Evolutionary conservation across 176 grass and related monocot genomes (phyloP), one percentile per base, ranked within the genome.

Genomic region (Carex pumila): DNA sequence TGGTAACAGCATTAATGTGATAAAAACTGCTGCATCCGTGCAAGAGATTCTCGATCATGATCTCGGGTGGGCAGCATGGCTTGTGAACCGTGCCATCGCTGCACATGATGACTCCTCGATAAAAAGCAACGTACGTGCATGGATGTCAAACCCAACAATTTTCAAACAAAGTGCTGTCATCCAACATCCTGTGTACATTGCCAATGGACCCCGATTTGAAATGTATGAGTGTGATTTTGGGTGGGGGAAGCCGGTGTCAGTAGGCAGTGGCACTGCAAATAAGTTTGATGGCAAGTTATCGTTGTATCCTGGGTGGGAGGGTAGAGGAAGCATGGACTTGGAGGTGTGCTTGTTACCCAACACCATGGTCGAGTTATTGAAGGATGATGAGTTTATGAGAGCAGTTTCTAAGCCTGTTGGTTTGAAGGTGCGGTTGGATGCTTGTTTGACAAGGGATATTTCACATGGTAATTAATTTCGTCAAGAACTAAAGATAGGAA

Each of bases 221-320:
- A 74, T 91, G 75, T 96, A 87, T 36, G 87, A 81, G 0, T 91
- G 91, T 85, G 87, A 96, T 56, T 93, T 97, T 8, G 91, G 89
- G 3, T 97, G 74, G 94, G 94, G 93, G 2, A 76, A 59, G 14
- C 56, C 89, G 3, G 80, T 91, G 62, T 91, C 94, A 13, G 54
- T 43, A 47, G 71, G 91, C n/a, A 93, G 94, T 79, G 94, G 94
- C 43, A 56, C 15, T 47, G 91, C 87, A 21, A 87, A 97, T 85
- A 97, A 97, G 80, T 14, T 63, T 0, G 91, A 97, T 30, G 91
- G 89, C 1, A 97, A 97, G 81, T 53, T 82, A 8, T 80, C 84
- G 31, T 29, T 89, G 5, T 97, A 88, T 83, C 87, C 87, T 2
- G 94, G 85, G 0, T 18, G 80, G 64, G 84, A 91, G 2, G 91